Conservation (phyloP, 768 basidiomycete species). For the Sarcomyxa edulis region DNA sequence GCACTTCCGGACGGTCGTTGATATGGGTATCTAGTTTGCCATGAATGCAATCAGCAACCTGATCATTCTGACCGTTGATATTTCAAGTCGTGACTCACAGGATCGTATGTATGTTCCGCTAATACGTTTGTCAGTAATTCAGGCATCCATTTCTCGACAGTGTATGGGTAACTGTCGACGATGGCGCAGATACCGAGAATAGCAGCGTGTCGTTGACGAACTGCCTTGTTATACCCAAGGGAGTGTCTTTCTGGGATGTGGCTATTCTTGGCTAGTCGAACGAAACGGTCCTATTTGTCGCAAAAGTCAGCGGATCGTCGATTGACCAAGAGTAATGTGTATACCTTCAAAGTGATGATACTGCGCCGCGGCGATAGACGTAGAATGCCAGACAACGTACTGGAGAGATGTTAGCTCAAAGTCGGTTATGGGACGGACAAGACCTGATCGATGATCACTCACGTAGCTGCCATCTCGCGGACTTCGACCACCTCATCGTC, state of each 20-base stretch:
- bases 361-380: conserved; percentile 77
- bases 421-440: not conserved
- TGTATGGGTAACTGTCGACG: conserved; percentile 93
- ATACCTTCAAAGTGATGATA: conserved; percentile 66
- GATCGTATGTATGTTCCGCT: conserved; percentile 83
- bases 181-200: conserved; percentile 93
- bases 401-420: conserved; percentile 19
- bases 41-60: not conserved
- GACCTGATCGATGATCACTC: too few relatives aligned
- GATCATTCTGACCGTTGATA: not conserved
- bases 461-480: conserved; percentile 85
- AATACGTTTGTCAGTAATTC: conserved; percentile 73
- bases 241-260: conserved; percentile 61
- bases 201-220: conserved; percentile 83
- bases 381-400: conserved; percentile 78
- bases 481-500: conserved; percentile 89
- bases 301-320: conserved; percentile 4
- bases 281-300: conserved; percentile 62
- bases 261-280: conserved; percentile 64
- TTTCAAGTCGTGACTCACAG: conserved; percentile 37
- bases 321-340: conserved; percentile 1
- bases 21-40: conserved; percentile 61
- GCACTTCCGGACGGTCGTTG: conserved; percentile 76
- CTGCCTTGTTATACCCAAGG: conserved; percentile 58
- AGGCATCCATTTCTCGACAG: conserved; percentile 93